These are phyloP conservation scores for Salix viminalis DNA, from an alignment of 345 rosid genomes.

Conservation along the genomic window DNA sequence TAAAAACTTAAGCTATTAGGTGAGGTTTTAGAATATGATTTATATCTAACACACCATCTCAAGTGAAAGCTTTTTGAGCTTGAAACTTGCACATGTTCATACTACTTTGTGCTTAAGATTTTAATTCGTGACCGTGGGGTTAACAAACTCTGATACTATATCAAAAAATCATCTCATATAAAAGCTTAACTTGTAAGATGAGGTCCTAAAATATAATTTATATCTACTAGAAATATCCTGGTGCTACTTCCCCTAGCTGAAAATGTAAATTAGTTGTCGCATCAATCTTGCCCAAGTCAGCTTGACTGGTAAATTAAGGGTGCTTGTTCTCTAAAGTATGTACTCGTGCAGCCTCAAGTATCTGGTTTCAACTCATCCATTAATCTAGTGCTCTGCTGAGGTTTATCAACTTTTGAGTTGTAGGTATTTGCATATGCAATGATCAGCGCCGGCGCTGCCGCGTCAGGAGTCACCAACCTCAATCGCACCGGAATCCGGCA, in stretches of 20 bases:
- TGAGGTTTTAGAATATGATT: too few relatives aligned
- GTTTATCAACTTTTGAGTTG: background rate
- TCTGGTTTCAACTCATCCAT: background rate
- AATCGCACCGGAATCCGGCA: conserved; percentile 74
- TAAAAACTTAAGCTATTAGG: fast-evolving
- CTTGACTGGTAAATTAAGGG: background rate
- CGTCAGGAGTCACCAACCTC: conserved; percentile 72
- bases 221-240: background rate
- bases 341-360: background rate
- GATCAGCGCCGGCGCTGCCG: conserved; percentile 78
- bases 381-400: background rate
- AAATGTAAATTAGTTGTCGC: background rate
- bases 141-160: too few relatives aligned
- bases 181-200: fast-evolving
- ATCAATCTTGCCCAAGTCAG: background rate
- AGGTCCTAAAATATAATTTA: too few relatives aligned
- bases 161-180: too few relatives aligned
- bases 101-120: too few relatives aligned
- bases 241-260: background rate
- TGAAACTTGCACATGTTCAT: too few relatives aligned
- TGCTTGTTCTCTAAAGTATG: background rate
- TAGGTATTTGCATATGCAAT: conserved; percentile 63
- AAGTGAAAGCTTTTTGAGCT: fast-evolving
- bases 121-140: too few relatives aligned
- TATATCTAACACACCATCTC: too few relatives aligned